Evolutionary conservation across 768 basidiomycete species (phyloP).

Genomic region (Udeniomyces megalosporus): DNA sequence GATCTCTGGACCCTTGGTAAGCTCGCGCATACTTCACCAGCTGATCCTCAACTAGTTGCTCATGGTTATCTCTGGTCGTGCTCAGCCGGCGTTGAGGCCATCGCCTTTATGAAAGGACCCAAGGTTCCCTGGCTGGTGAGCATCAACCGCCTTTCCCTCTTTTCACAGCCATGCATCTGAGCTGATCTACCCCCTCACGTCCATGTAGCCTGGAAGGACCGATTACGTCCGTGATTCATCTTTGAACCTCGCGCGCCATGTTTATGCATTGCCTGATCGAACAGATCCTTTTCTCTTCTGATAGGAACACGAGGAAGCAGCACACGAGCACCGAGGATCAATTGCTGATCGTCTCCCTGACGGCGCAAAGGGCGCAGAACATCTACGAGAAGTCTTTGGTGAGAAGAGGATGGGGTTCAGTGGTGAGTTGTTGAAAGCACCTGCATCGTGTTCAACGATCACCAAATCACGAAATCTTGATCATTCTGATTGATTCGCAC

Average conservation of each 20-base stretch:
- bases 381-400: conserved; percentile 28
- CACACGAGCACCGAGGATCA: conserved; percentile 23
- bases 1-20: neutral
- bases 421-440: conserved; percentile 23
- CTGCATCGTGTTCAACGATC: no score
- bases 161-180: no score
- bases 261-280: no score
- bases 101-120: conserved; percentile 28
- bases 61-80: conserved; percentile 14
- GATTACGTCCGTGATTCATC: conserved; percentile 22
- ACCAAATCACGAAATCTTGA: neutral
- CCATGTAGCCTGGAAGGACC: conserved; percentile 23
- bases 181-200: no score
- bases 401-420: conserved; percentile 27
- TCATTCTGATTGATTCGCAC: neutral
- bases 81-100: conserved; percentile 28
- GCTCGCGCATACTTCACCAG: neutral
- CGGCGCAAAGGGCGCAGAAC: conserved; percentile 27
- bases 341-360: conserved; percentile 27
- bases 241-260: no score
- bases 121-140: conserved; percentile 24
- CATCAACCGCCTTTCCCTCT: no score
- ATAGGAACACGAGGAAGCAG: conserved; percentile 21
- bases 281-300: neutral
- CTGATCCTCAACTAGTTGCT: neutral